These are phyloP conservation scores for Pelargonium myrrhifolium DNA, from an alignment of 441 rosid genomes.

Conservation along the genomic window DNA sequence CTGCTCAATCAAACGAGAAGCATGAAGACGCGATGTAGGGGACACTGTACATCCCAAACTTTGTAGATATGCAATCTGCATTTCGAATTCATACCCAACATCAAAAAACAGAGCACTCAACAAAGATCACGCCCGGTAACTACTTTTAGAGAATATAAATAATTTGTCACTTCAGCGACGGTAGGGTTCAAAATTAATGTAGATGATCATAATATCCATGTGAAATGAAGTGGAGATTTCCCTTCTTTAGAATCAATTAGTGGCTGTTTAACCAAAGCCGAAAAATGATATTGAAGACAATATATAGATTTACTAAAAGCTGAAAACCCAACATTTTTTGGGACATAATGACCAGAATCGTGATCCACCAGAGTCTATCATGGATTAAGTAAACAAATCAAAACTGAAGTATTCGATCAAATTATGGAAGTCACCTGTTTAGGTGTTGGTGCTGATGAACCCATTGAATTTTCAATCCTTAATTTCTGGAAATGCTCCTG, in stretches of 20 bases:
- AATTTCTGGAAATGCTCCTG: conserved; percentile 88
- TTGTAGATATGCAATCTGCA: conserved; percentile 49
- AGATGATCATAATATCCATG: no score
- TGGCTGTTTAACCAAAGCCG: no score
- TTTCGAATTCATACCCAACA: background rate
- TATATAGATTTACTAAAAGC: background rate
- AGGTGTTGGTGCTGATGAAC: conserved; percentile 66
- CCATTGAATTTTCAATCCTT: conserved; percentile 82
- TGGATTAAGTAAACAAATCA: background rate
- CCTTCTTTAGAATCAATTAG: no score
- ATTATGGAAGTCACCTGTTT: conserved; percentile 54
- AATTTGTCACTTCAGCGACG: no score
- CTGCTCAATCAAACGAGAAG: conserved; percentile 66
- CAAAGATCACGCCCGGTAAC: no score
- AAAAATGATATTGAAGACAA: no score
- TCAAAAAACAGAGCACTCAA: no score
- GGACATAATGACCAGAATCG: background rate
- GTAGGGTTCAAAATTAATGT: no score
- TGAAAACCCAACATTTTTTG: no score
- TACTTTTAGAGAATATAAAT: no score
- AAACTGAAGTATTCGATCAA: background rate
- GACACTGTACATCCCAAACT: conserved; percentile 55
- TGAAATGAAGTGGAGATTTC: no score
- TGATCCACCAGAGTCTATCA: background rate
- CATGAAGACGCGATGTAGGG: conserved; percentile 68